Evolutionary conservation across 768 basidiomycete species (phyloP).

Genomic region (Filobasidium floriforme): DNA sequence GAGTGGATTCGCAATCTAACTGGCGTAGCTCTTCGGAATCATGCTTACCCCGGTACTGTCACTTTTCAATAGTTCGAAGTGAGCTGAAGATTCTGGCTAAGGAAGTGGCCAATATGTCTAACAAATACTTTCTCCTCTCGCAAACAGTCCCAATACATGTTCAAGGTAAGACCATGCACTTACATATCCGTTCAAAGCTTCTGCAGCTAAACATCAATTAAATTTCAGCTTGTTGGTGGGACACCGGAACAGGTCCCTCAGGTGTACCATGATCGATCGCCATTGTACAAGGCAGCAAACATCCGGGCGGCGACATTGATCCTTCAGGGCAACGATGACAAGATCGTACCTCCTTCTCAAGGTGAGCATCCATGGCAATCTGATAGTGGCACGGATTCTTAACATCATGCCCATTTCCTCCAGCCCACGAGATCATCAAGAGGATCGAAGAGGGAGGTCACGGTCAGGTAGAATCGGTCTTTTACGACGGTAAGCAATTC

Average conservation of each 20-base stretch:
- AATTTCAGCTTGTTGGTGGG: constrained; percentile 61
- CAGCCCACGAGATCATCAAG: constrained; percentile 49
- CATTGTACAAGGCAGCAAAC: constrained; percentile 56
- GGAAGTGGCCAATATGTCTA: too few relatives aligned
- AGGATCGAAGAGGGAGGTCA: constrained; percentile 50
- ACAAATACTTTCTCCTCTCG: too few relatives aligned
- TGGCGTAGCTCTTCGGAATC: not conserved
- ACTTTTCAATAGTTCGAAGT: constrained; percentile 5
- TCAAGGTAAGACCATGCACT: constrained; percentile 17
- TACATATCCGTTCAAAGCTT: not conserved
- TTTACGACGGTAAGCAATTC: constrained; percentile 56
- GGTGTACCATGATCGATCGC: constrained; percentile 57
- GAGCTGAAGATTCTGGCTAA: not conserved
- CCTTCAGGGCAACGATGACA: constrained; percentile 31
- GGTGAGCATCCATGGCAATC: too few relatives aligned
- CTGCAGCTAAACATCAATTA: too few relatives aligned
- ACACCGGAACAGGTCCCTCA: constrained; percentile 51
- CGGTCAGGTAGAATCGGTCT: constrained; percentile 55
- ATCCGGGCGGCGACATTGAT: constrained; percentile 47
- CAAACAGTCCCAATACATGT: constrained; percentile 25
- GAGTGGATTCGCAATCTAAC: not conserved
- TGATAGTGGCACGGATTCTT: too few relatives aligned
- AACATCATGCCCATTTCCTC: too few relatives aligned
- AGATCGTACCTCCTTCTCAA: constrained; percentile 62
- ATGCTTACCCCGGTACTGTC: too few relatives aligned